phyloP scores from a whole-genome alignment of 2,329 filamentous ascomycete species.

The Fusarium sp. region DNA sequence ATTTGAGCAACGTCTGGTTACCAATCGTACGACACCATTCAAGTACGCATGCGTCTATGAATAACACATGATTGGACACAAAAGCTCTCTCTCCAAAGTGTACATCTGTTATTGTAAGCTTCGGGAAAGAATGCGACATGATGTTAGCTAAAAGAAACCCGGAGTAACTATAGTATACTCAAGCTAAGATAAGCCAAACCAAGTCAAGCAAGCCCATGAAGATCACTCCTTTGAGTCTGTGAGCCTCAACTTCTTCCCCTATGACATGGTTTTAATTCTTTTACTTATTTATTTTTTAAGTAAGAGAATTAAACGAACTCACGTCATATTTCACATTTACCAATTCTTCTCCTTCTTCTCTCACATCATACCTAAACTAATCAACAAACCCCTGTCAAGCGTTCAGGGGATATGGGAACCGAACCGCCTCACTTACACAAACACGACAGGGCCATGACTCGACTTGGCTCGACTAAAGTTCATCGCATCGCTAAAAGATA shows the following conservation, averaged over 20 bases:
- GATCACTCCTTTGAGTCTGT: constrained; percentile 16
- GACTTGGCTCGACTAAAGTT: constrained; percentile 12
- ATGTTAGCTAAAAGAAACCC: too few relatives aligned
- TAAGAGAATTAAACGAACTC: not conserved
- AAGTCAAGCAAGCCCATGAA: not conserved
- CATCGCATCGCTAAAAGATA: constrained; percentile 7
- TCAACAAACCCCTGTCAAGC: not conserved
- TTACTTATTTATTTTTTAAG: not conserved
- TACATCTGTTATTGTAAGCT: too few relatives aligned
- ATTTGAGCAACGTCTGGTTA: constrained; percentile 21
- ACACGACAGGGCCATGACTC: constrained; percentile 38
- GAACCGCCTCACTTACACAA: constrained; percentile 34
- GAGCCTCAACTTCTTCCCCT: constrained; percentile 11
- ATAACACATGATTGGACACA: constrained; percentile 18
- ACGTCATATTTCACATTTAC: not conserved
- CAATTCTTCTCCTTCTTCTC: not conserved
- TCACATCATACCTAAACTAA: not conserved
- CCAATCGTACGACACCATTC: constrained; percentile 45
- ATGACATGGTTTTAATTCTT: not conserved
- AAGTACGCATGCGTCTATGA: constrained; percentile 5
- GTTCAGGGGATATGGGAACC: constrained; percentile 6
- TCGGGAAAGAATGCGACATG: too few relatives aligned
- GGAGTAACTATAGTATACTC: too few relatives aligned
- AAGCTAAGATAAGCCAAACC: not conserved
- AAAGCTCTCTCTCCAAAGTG: too few relatives aligned